Evolutionary conservation across 768 basidiomycete species (phyloP).

Genomic region (Macrocybe gigantea): DNA sequence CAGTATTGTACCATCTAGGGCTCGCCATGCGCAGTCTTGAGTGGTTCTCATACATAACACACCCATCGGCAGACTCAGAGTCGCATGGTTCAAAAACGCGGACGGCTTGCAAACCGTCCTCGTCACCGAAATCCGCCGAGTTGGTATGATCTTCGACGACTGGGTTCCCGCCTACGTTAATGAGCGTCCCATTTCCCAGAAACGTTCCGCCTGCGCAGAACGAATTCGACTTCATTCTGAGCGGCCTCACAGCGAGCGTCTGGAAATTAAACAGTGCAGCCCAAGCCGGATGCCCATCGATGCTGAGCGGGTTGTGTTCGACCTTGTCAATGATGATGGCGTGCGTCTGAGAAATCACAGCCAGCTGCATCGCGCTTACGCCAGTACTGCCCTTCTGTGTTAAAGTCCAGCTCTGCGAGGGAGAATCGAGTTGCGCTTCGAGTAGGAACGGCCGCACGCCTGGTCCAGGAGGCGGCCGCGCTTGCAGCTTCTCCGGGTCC

Average conservation of each 20-base stretch:
- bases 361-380: constrained; percentile 74
- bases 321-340: constrained; percentile 80
- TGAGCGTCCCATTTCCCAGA: constrained; percentile 67
- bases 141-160: constrained; percentile 60
- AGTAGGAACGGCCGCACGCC: constrained; percentile 3
- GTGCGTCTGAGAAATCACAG: constrained; percentile 61
- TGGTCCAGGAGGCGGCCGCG: not conserved
- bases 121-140: constrained; percentile 70
- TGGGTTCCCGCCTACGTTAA: constrained; percentile 81
- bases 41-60: constrained; percentile 64
- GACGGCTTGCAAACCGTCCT: constrained; percentile 67
- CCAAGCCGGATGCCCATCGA: constrained; percentile 79
- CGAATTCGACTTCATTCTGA: constrained; percentile 70
- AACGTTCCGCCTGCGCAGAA: constrained; percentile 85
- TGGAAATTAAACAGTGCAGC: constrained; percentile 66
- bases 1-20: constrained; percentile 79
- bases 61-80: constrained; percentile 37
- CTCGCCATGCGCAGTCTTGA: constrained; percentile 62
- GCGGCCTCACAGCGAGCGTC: constrained; percentile 54
- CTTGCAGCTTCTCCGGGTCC: constrained; percentile 2
- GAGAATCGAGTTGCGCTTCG: constrained; percentile 2
- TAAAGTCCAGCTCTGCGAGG: constrained; percentile 43
- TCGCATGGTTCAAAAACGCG: constrained; percentile 69
- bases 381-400: constrained; percentile 66
- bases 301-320: constrained; percentile 74